These are phyloP conservation scores for Clarkia xantiana DNA, from an alignment of 345 rosid species.

Conservation along the genomic window DNA sequence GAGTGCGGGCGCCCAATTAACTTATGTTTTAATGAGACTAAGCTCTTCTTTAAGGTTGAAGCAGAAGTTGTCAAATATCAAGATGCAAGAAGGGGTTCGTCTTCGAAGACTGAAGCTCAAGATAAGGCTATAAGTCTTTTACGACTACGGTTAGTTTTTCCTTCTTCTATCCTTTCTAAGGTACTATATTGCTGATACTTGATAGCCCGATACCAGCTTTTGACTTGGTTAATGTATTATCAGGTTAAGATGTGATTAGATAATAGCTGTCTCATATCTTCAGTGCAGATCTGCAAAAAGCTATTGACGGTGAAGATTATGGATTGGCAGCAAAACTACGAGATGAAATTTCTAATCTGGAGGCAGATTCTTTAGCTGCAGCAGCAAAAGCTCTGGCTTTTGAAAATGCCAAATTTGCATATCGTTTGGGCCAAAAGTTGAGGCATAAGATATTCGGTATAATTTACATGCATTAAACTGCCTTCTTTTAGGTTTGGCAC, in stretches of 20 bases:
- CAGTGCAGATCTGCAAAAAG: conserved; percentile 76
- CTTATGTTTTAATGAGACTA: too few species aligned
- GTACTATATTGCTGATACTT: too few species aligned
- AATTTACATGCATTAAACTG: too few species aligned
- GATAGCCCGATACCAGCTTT: too few species aligned
- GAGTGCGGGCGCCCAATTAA: too few species aligned
- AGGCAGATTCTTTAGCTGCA: conserved; percentile 76
- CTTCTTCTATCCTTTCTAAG: too few species aligned
- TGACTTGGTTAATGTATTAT: too few species aligned
- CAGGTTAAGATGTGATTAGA: conserved; percentile 2
- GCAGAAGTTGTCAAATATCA: conserved; percentile 49
- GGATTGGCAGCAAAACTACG: conserved; percentile 59
- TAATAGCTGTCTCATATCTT: conserved; percentile 2
- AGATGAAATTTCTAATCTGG: conserved; percentile 62
- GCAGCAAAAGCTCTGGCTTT: conserved; percentile 69
- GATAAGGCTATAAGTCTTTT: conserved; percentile 69
- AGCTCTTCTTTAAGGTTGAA: conserved; percentile 73
- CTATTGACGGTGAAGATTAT: conserved; percentile 66
- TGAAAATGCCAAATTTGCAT: conserved; percentile 66
- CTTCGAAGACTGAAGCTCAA: conserved; percentile 90
- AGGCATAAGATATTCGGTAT: conserved; percentile 70
- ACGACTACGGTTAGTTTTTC: conserved; percentile 49
- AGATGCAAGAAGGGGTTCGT: conserved; percentile 61
- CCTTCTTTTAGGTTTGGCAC: too few species aligned
- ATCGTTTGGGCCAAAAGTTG: conserved; percentile 89